Evolutionary conservation across 2,329 filamentous ascomycete species (phyloP).

Genomic region (Microdochium trichocladiopsis): DNA sequence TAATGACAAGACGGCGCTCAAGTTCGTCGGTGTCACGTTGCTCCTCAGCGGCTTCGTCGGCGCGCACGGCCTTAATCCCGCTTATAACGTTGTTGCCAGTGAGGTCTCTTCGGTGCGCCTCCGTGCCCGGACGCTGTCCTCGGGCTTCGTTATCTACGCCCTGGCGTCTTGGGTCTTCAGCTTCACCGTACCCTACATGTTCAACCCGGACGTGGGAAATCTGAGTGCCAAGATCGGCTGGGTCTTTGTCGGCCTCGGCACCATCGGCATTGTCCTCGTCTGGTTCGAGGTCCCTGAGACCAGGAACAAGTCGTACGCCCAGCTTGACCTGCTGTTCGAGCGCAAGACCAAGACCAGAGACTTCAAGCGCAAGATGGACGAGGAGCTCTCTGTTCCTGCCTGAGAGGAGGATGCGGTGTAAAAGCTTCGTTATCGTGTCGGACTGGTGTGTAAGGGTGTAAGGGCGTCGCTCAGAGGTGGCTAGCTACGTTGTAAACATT

Average conservation of each 20-base stretch:
- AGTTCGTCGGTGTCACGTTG: background rate
- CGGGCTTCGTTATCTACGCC: constrained; percentile 1
- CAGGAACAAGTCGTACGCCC: background rate
- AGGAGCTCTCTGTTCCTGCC: background rate
- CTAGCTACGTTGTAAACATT: background rate
- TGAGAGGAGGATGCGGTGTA: background rate
- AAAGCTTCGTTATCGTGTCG: background rate
- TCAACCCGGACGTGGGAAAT: constrained; percentile 4
- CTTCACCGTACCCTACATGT: constrained; percentile 3
- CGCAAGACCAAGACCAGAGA: background rate
- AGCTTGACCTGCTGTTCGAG: constrained; percentile 1
- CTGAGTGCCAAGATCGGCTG: constrained; percentile 2
- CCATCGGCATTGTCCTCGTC: background rate
- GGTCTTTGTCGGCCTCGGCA: constrained; percentile 2
- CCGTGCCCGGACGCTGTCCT: constrained; percentile 1
- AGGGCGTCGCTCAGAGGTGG: background rate
- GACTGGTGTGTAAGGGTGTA: background rate
- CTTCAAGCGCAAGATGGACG: background rate
- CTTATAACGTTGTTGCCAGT: constrained; percentile 2
- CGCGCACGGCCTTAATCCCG: constrained; percentile 11
- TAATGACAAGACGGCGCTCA: background rate
- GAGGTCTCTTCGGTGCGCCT: constrained; percentile 3
- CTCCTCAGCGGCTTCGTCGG: constrained; percentile 2
- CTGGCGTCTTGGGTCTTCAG: constrained; percentile 1
- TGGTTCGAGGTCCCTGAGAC: constrained; percentile 1